Percentiles rank a stretch among this genome's conserved stretches.
Evolutionary conservation across 2,329 filamentous ascomycete species (phyloP).

Genomic region (Acrocalymma vagum): DNA sequence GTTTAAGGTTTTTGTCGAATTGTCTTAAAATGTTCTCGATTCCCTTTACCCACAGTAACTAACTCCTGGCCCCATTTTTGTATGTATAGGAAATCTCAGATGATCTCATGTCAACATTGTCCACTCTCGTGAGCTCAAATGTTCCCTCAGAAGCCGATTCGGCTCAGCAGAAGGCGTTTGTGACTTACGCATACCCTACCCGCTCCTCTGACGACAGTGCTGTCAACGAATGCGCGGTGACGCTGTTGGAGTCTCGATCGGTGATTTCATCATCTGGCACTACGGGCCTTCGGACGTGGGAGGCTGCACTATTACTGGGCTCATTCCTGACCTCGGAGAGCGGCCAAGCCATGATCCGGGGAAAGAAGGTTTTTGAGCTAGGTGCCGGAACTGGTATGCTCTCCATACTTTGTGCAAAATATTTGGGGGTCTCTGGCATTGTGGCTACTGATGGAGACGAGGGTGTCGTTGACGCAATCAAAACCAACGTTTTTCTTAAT

Average conservation of each 20-base stretch:
- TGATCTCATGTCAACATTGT: constrained; percentile 75
- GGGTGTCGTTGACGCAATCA: constrained; percentile 72
- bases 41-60: constrained; percentile 23
- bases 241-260: constrained; percentile 72
- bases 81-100: constrained; percentile 79
- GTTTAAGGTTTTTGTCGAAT: background rate
- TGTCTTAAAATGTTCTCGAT: constrained; percentile 10
- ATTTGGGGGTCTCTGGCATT: constrained; percentile 67
- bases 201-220: constrained; percentile 20
- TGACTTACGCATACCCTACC: constrained; percentile 69
- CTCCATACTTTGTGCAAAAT: constrained; percentile 75
- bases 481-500: constrained; percentile 75
- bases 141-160: constrained; percentile 70
- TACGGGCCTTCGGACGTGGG: constrained; percentile 82
- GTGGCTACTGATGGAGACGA: constrained; percentile 79
- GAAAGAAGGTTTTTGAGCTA: constrained; percentile 73
- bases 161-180: constrained; percentile 76
- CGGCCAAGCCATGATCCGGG: constrained; percentile 58
- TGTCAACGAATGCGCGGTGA: constrained; percentile 55
- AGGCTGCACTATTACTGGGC: constrained; percentile 78
- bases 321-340: constrained; percentile 65
- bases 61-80: constrained; percentile 29
- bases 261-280: constrained; percentile 76
- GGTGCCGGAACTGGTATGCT: constrained; percentile 81
- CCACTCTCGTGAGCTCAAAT: constrained; percentile 69